phyloP scores from a whole-genome alignment of 148 eudicot genomes.

The Fagopyrum tataricum region DNA sequence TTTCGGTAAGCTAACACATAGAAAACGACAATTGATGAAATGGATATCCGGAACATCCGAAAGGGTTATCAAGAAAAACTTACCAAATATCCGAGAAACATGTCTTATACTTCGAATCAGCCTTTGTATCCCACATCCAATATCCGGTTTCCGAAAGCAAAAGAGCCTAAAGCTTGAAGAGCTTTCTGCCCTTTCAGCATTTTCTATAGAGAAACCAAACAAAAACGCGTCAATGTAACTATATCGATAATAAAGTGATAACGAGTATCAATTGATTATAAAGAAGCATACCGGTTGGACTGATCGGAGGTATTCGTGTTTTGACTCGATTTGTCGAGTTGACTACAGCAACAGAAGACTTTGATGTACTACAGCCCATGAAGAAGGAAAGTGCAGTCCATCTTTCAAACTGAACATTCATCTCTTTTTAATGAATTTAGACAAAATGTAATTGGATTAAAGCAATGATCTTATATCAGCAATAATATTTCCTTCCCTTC shows the following conservation, averaged over 20 bases:
- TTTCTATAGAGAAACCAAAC: not conserved
- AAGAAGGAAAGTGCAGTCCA: not conserved
- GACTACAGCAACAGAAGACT: not conserved
- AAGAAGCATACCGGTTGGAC: not conserved
- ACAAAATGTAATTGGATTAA: not conserved
- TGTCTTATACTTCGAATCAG: not conserved
- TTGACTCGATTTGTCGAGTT: not conserved
- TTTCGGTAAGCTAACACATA: not conserved
- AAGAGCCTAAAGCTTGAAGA: not conserved
- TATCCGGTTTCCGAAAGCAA: not conserved
- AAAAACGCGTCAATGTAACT: too few species aligned
- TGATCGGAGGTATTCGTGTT: not conserved
- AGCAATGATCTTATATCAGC: not conserved
- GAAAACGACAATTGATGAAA: not conserved
- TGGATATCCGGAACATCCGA: not conserved
- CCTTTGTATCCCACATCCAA: not conserved
- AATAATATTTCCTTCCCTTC: not conserved
- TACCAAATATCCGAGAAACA: not conserved
- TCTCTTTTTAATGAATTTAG: not conserved
- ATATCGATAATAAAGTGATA: too few species aligned
- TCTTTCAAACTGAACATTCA: not conserved
- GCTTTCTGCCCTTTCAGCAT: not conserved
- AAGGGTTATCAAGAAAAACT: not conserved
- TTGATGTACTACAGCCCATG: not conserved
- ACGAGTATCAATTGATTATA: too few species aligned